A percentile compares a stretch with the other conserved stretches of the same genome.
These are phyloP conservation scores for Cornus suecica DNA, from an alignment of 148 eudicot genomes.

Conservation along the genomic window DNA sequence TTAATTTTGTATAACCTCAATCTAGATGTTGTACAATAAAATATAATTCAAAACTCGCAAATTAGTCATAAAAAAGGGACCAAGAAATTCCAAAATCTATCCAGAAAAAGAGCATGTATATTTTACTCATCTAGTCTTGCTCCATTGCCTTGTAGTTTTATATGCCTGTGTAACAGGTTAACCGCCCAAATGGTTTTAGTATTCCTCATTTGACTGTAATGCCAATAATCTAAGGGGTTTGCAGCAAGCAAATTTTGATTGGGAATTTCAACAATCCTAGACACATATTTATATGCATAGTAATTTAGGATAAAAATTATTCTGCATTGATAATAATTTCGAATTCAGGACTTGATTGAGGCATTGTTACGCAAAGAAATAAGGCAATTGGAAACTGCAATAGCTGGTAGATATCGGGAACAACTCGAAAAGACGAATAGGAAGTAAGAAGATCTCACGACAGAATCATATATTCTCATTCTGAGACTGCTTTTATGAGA, in stretches of 20 bases:
- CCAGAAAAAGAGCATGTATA: no score
- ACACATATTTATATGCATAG: not conserved
- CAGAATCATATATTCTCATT: not conserved
- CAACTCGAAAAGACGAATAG: not conserved
- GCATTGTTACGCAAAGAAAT: not conserved
- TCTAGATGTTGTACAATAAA: no score
- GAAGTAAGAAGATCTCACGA: not conserved
- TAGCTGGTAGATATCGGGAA: not conserved
- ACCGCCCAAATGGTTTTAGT: no score
- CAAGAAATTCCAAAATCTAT: no score
- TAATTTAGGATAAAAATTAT: not conserved
- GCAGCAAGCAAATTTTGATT: not conserved
- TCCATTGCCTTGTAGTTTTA: no score
- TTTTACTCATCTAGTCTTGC: no score
- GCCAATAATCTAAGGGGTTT: not conserved
- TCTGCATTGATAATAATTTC: not conserved
- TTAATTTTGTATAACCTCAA: no score
- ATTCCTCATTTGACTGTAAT: no score
- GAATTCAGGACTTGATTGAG: not conserved
- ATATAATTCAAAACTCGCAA: no score
- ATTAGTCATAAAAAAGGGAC: no score
- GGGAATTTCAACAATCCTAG: not conserved
- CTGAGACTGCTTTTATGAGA: no score
- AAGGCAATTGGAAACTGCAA: not conserved
- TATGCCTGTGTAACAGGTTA: no score